These are phyloP conservation scores for Cladophialophora carrionii DNA, from an alignment of 2,329 filamentous ascomycete species.

Conservation along the genomic window DNA sequence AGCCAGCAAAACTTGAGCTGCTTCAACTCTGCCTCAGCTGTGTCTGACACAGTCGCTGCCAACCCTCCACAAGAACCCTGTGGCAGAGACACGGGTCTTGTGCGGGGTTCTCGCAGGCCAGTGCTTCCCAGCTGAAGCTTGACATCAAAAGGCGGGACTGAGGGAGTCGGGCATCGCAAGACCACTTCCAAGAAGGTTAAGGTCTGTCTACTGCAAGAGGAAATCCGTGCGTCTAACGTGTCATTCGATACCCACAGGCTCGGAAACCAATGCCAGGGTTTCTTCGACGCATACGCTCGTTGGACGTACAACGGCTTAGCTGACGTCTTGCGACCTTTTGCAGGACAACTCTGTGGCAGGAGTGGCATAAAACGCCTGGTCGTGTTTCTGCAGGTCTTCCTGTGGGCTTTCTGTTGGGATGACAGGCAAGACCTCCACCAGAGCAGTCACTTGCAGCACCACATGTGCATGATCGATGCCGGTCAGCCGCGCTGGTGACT, in stretches of 20 bases:
- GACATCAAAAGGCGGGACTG: background rate
- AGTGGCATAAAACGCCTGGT: background rate
- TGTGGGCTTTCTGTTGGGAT: background rate
- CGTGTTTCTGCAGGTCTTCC: background rate
- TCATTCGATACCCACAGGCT: background rate
- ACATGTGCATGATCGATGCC: slow-evolving; percentile 18
- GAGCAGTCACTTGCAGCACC: background rate
- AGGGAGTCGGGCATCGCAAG: background rate
- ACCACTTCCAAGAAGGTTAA: background rate
- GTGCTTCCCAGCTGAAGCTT: background rate
- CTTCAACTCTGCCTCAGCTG: background rate
- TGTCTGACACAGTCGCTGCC: background rate
- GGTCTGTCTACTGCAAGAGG: background rate
- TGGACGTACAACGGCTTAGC: background rate
- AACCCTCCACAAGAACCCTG: too few relatives aligned
- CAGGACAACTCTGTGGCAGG: background rate
- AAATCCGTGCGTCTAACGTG: background rate
- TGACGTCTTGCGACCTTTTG: slow-evolving; percentile 2
- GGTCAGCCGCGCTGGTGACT: slow-evolving; percentile 16
- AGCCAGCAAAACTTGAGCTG: background rate
- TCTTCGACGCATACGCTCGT: background rate
- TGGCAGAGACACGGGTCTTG: background rate
- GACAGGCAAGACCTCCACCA: background rate
- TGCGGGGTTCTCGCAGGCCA: background rate
- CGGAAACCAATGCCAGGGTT: background rate